Evolutionary conservation across 2,329 filamentous ascomycete species (phyloP), one percentile per base, ranked within the genome.

Genomic region (Scedosporium dehoogii): DNA sequence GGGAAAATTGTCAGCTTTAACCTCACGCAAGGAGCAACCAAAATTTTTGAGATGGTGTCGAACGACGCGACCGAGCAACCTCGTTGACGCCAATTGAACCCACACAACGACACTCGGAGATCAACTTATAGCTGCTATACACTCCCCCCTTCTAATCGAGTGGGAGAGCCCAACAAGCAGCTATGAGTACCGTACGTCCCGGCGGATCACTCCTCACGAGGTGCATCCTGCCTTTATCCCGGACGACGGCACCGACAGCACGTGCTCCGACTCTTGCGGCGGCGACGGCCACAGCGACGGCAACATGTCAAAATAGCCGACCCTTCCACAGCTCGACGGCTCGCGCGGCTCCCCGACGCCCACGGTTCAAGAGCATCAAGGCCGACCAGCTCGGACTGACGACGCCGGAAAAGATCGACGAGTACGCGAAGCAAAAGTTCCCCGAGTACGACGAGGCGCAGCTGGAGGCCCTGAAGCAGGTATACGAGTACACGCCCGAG

Each of bases 401-500:
- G 55, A 73, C 75, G 61, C 75, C 78, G 41, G 70, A 76, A 42
- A 73, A 75, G 62, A 68, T 84, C 65, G 70, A 76, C 23, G 68
- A 77, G 66, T 83, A 76, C 68, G 73, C 75, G 62, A 70, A 76
- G 65, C 70, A 81, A 51, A 72, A 75, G 53, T 86, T 86, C 69
- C 81, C 85, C 65, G 78, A 83, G 14, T 94, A 92, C 76, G 85
- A 85, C 14, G 75, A 81, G 48, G 81, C 86, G 66, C 87, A 94
- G 71, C 83, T 85, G 70, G 79, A 81, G 64, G 70, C 75, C 21
- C 80, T 96, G 63, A 75, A 75, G 63, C 76, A 84, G 70, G 83
- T 82, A 68, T 97, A 96, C 79, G 83, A 83, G 68, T 97, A 96
- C 79, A 90, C 91, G 0, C 81, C 87, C 16, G 85, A 88, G 72